Conservation (phyloP, 345 rosid genomes). For the Chamaenerion angustifolium region DNA sequence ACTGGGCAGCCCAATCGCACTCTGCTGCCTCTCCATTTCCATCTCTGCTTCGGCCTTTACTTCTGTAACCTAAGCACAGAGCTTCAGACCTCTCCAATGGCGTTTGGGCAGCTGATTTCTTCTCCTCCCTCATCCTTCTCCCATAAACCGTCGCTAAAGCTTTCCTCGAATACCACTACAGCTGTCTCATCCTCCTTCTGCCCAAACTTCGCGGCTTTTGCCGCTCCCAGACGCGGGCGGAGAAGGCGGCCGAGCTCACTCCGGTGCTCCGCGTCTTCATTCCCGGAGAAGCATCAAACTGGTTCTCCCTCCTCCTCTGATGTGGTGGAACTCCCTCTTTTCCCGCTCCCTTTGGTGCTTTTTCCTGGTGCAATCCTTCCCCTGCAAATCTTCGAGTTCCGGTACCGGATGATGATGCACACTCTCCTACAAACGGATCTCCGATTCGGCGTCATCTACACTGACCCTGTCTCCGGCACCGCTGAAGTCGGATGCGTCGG, state of each 20-base stretch:
- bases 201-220: conserved; percentile 13
- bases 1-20: too few species aligned
- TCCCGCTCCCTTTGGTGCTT: conserved; percentile 79
- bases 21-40: too few species aligned
- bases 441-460: conserved; percentile 72
- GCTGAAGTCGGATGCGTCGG: conserved; percentile 84
- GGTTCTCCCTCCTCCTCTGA: conserved; percentile 43
- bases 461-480: conserved; percentile 61
- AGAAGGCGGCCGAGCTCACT: conserved; percentile 11
- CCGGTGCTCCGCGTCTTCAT: conserved; percentile 43
- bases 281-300: conserved; percentile 32
- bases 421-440: conserved; percentile 89
- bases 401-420: conserved; percentile 99
- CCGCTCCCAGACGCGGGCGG: conserved; percentile 12
- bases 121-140: conserved; percentile 21
- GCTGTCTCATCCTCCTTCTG: conserved; percentile 26
- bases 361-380: conserved; percentile 94
- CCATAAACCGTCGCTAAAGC: conserved; percentile 19
- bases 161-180: conserved; percentile 16
- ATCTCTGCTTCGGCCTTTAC: too few species aligned
- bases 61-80: too few species aligned
- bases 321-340: conserved; percentile 67
- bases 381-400: conserved; percentile 93
- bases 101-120: conserved; percentile 50
- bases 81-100: conserved; percentile 27